Conservation (phyloP, 192 early-diverging fungal species). For the Backusella westeae region DNA sequence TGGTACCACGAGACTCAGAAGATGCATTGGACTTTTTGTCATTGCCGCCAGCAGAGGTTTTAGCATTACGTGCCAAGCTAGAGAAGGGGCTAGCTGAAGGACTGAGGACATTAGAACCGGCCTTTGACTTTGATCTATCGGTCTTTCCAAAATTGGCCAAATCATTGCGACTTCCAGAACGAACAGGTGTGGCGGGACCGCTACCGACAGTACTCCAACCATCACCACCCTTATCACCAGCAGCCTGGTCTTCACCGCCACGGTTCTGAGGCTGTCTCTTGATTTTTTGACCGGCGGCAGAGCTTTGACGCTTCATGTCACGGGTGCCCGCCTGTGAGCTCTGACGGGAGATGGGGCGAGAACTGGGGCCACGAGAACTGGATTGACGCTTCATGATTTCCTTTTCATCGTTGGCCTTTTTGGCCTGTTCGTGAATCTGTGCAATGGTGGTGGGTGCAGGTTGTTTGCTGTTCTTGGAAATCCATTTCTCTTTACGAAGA, state of each 20-base stretch:
- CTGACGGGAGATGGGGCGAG: conserved; percentile 60
- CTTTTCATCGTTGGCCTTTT: conserved; percentile 62
- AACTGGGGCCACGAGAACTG: conserved; percentile 52
- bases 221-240: conserved; percentile 44
- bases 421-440: conserved; percentile 79
- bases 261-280: not conserved
- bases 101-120: conserved; percentile 46
- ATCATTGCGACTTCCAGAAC: conserved; percentile 62
- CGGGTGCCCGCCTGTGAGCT: conserved; percentile 48
- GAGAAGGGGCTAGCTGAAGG: conserved; percentile 36
- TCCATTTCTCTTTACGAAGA: conserved; percentile 76
- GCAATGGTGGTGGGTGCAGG: conserved; percentile 88
- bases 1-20: not conserved
- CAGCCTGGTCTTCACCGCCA: conserved; percentile 40
- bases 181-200: conserved; percentile 20
- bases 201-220: conserved; percentile 69
- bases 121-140: conserved; percentile 49
- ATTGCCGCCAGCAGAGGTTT: conserved; percentile 1
- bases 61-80: conserved; percentile 18
- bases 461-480: conserved; percentile 51
- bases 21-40: not conserved
- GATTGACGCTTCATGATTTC: conserved; percentile 68
- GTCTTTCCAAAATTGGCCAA: conserved; percentile 76
- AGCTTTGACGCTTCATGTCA: conserved; percentile 33
- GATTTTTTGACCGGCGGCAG: conserved; percentile 26